phyloP scores from a whole-genome alignment of 1,284 basidiomycete genomes.

The Violaceomyces palustris region DNA sequence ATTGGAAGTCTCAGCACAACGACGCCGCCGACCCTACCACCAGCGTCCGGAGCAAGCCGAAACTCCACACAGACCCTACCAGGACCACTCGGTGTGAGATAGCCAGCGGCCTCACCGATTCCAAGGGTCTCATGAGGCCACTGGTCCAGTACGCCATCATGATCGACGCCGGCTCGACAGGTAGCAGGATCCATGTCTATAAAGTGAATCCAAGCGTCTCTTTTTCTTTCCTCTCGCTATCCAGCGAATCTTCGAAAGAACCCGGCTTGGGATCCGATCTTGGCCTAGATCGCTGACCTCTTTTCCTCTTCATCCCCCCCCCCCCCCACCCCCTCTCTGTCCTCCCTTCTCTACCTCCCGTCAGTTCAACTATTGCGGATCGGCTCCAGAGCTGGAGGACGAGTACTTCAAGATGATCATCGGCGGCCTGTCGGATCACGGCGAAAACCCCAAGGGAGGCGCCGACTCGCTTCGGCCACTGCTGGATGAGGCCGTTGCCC shows the following conservation, averaged over 20 bases:
- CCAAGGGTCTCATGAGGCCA: slow-evolving; percentile 32
- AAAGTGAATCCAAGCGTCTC: slow-evolving; percentile 74
- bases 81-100: slow-evolving; percentile 43
- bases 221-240: not conserved
- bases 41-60: slow-evolving; percentile 29
- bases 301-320: no score
- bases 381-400: slow-evolving; percentile 72
- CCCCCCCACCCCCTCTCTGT: no score
- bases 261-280: no score
- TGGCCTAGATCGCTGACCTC: not conserved
- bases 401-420: slow-evolving; percentile 83
- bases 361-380: slow-evolving; percentile 54
- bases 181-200: slow-evolving; percentile 95
- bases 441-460: slow-evolving; percentile 61
- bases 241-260: not conserved
- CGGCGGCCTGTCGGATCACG: slow-evolving; percentile 74
- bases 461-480: slow-evolving; percentile 76
- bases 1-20: not conserved
- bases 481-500: slow-evolving; percentile 70
- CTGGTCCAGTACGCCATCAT: slow-evolving; percentile 80
- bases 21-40: slow-evolving; percentile 3
- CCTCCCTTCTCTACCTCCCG: not conserved
- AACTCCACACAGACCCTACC: slow-evolving; percentile 35
- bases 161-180: slow-evolving; percentile 96
- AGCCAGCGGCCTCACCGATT: slow-evolving; percentile 13